phyloP scores from a whole-genome alignment of 345 rosid genomes.

The Hypericum perforatum region DNA sequence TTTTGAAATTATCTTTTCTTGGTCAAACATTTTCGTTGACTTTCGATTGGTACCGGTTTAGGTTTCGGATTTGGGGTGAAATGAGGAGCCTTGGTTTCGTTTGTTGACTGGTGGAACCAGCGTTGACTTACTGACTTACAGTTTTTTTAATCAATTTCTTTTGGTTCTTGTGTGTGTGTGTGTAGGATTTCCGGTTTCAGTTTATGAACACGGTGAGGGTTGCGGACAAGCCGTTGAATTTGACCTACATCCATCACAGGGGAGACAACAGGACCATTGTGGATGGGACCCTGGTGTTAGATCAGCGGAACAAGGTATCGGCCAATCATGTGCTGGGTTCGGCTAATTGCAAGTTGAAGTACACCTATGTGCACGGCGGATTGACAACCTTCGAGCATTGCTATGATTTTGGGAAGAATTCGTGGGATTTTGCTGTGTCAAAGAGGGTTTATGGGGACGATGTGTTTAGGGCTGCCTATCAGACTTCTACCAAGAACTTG shows the following conservation, averaged over 20 bases:
- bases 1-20: background rate
- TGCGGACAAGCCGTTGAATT: constrained; percentile 21
- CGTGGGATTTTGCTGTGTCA: constrained; percentile 29
- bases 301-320: constrained; percentile 22
- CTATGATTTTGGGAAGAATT: constrained; percentile 26
- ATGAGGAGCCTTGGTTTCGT: too few species aligned
- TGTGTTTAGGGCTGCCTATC: constrained; percentile 23
- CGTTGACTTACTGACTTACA: too few species aligned
- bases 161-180: background rate
- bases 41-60: too few species aligned
- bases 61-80: too few species aligned
- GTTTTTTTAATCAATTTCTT: too few species aligned
- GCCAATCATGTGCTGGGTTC: constrained; percentile 19
- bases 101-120: too few species aligned
- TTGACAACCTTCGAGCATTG: constrained; percentile 21
- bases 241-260: constrained; percentile 21
- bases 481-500: constrained; percentile 15
- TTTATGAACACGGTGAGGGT: constrained; percentile 26
- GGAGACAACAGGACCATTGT: constrained; percentile 18
- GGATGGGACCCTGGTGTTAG: constrained; percentile 22
- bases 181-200: constrained; percentile 29
- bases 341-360: constrained; percentile 22
- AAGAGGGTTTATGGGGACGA: constrained; percentile 22
- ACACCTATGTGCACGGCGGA: constrained; percentile 20
- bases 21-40: background rate